These are phyloP conservation scores for Pterocarpus santalinus DNA, from an alignment of 306 rosid species.

Conservation along the genomic window DNA sequence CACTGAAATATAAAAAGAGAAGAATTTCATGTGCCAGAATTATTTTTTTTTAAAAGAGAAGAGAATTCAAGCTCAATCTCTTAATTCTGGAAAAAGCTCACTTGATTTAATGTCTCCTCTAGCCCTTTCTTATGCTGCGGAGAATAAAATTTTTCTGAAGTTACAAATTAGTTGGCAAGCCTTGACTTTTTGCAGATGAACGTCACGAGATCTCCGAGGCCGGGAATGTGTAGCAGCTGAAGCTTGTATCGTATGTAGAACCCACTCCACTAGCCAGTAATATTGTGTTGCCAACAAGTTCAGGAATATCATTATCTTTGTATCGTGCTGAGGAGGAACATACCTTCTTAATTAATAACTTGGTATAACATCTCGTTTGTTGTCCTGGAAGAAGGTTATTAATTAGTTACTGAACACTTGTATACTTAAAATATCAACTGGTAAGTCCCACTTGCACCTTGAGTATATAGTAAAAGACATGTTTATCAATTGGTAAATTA, in stretches of 20 bases:
- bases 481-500: background rate
- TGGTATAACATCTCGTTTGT: background rate
- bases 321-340: constrained; percentile 8
- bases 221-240: constrained; percentile 31
- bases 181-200: constrained; percentile 60
- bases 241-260: constrained; percentile 29
- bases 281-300: constrained; percentile 13
- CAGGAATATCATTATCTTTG: constrained; percentile 7
- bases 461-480: background rate
- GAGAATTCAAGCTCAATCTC: constrained; percentile 46
- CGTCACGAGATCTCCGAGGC: constrained; percentile 53
- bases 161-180: constrained; percentile 46
- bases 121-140: background rate
- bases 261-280: constrained; percentile 18
- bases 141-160: constrained; percentile 41
- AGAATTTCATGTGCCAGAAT: background rate
- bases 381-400: background rate
- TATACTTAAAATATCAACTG: background rate
- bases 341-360: background rate
- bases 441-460: background rate
- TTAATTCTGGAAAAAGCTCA: constrained; percentile 36
- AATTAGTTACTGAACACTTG: background rate
- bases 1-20: constrained; percentile 18
- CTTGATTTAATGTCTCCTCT: constrained; percentile 38
- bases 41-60: background rate